phyloP scores from a whole-genome alignment of 73 alveolate genomes.

The Tetrahymena borealis region DNA sequence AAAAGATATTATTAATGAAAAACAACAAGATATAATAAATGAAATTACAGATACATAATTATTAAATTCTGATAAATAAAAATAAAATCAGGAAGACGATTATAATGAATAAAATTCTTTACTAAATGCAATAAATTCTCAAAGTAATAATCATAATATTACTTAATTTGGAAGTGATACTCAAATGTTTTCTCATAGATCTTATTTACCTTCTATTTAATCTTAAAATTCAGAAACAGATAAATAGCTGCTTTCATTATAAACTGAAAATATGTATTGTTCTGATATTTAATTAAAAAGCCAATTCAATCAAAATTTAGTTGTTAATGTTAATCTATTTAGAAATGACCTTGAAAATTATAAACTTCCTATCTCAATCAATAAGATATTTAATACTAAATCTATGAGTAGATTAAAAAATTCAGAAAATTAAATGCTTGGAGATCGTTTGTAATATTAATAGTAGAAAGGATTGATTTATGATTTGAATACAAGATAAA shows the following conservation, averaged over 20 bases:
- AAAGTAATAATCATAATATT: too few species aligned
- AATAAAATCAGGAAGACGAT: background rate
- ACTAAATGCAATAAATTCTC: background rate
- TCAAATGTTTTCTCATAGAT: too few species aligned
- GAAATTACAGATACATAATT: background rate
- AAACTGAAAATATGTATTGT: background rate
- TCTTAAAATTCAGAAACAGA: background rate
- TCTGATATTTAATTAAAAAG: background rate
- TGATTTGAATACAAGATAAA: background rate
- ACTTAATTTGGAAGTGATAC: too few species aligned
- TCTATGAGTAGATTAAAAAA: background rate
- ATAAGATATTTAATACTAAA: background rate
- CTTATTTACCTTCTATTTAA: background rate
- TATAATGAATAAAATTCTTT: background rate
- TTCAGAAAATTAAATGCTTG: background rate
- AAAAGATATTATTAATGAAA: too few species aligned
- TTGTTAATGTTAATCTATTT: background rate
- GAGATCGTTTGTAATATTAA: background rate
- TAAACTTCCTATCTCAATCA: background rate
- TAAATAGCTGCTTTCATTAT: background rate
- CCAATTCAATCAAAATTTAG: background rate
- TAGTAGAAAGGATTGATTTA: background rate
- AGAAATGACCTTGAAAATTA: background rate
- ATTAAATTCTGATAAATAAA: background rate
- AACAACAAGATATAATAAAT: too few species aligned